Conservation (phyloP, 176 grass and related monocot species). For the Poa annua region DNA sequence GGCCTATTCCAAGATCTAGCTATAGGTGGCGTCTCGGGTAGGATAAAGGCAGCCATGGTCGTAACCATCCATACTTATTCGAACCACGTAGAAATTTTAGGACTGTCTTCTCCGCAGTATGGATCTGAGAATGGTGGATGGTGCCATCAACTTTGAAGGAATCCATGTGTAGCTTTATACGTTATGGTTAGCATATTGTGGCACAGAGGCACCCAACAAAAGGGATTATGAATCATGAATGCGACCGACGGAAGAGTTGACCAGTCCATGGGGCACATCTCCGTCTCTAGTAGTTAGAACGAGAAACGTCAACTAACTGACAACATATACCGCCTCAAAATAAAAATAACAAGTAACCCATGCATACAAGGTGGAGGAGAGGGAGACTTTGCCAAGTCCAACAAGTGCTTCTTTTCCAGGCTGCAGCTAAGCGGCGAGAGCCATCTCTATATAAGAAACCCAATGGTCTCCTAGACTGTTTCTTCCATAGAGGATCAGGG, state of each 20-base stretch:
- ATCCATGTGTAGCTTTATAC: background rate
- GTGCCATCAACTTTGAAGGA: background rate
- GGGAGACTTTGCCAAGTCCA: background rate
- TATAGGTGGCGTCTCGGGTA: background rate
- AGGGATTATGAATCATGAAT: background rate
- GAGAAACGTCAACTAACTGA: background rate
- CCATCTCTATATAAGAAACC: constrained; percentile 8
- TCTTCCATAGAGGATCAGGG: background rate
- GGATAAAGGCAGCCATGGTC: background rate
- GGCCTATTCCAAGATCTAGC: background rate
- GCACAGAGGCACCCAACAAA: too few species aligned
- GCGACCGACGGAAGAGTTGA: background rate
- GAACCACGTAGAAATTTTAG: background rate
- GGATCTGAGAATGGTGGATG: background rate
- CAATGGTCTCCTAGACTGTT: background rate
- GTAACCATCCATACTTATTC: background rate
- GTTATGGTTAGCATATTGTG: background rate
- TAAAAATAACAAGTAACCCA: background rate
- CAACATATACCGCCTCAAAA: background rate
- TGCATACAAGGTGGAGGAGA: background rate
- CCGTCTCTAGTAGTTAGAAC: background rate
- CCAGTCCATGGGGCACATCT: background rate
- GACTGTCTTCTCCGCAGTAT: background rate
- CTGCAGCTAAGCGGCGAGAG: background rate
- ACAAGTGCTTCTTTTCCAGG: background rate